Base-by-base conservation (phyloP, 352 stramenopile genomes). In the Poterioochromonas sp. region DNA sequence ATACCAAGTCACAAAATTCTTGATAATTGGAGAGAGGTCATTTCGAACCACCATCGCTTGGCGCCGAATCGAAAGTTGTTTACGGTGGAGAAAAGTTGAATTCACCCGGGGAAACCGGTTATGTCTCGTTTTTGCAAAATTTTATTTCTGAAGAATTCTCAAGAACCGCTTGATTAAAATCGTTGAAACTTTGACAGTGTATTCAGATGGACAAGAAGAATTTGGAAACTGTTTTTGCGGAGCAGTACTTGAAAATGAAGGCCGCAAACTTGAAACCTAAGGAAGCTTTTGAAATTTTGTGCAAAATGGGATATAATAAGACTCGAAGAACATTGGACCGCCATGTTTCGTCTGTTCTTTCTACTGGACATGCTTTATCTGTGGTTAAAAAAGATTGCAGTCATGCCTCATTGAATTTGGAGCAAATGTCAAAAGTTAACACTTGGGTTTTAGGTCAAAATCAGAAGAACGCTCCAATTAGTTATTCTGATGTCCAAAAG, bases 401-500 rank as follows among this genome's bases (percentile, higher is more conserved):
- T 53, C 44, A 53, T 53, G 44, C 44, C 44, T 8, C 44, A 20
- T 53, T 53, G 44, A 53, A 53, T 53, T 8, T 20, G 8, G 44
- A 53, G 44, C 44, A 53, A 53, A 53, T 53, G 44, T 53, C 44
- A 20, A 20, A 53, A 53, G 44, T 53, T 20, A 20, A 53, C 20
- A 20, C 44, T 53, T 53, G 44, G 44, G 44, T 53, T 53, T 53
- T 53, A 53, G 20, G 20, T 53, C 44, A 53, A 53, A 53, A 53
- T 53, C 8, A 8, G 44, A 20, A 53, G 20, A 53, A 53, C 20
- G 20, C 8, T 53, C 44, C 44, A 20, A 53, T 53, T 53, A 8
- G 20, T 53, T 53, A 53, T 53, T 53, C 44, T 53, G 44, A 53
- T 53, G 44, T 53, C 44, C 44, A 53, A 53, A 53, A 53, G 44